phyloP scores from a whole-genome alignment of 306 rosid species.

The Prunus armeniaca region DNA sequence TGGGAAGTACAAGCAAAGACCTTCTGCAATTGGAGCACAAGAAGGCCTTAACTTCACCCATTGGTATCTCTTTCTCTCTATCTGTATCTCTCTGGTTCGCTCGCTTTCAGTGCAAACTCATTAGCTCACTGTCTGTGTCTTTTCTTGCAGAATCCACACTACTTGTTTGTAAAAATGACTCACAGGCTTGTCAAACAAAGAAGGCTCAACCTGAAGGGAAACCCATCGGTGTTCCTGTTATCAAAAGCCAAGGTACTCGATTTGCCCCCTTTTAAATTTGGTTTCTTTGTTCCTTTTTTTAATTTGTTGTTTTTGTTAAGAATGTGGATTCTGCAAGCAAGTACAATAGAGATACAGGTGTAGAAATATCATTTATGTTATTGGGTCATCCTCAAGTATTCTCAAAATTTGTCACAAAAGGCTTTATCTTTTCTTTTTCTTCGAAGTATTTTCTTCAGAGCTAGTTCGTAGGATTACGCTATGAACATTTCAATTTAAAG shows the following conservation, averaged over 20 bases:
- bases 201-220: constrained; percentile 33
- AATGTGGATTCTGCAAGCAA: no score
- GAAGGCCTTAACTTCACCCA: constrained; percentile 36
- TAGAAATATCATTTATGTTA: no score
- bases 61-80: constrained; percentile 35
- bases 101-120: not conserved
- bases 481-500: not conserved
- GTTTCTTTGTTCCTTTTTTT: not conserved
- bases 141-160: constrained; percentile 48
- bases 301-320: not conserved
- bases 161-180: constrained; percentile 36
- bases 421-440: no score
- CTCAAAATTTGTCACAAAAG: no score
- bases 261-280: not conserved
- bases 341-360: no score
- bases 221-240: constrained; percentile 38
- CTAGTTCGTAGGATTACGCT: no score
- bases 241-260: constrained; percentile 52
- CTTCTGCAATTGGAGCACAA: constrained; percentile 65
- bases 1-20: constrained; percentile 71
- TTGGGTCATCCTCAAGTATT: no score
- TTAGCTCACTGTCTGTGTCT: not conserved
- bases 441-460: no score
- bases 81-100: not conserved
- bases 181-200: constrained; percentile 14